These are phyloP conservation scores for Solanum chiquidenum DNA, from an alignment of 257 asterid species.

Conservation along the genomic window DNA sequence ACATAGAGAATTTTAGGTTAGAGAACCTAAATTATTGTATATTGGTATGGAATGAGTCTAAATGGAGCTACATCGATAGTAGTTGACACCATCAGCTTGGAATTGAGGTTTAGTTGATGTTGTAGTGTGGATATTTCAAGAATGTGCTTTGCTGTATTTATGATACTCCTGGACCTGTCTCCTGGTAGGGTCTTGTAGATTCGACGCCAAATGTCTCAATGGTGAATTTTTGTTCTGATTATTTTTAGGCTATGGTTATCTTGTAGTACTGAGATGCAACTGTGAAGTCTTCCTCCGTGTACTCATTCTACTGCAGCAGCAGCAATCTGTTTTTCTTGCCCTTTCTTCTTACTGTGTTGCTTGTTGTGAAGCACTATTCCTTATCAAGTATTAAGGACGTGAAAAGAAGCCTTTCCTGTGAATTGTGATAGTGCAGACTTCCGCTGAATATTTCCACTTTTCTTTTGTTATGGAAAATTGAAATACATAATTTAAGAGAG, in stretches of 20 bases:
- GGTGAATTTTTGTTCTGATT: background rate
- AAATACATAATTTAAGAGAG: background rate
- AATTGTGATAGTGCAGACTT: background rate
- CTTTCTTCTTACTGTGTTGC: background rate
- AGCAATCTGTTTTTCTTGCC: background rate
- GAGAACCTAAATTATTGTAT: background rate
- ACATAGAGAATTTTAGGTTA: no score
- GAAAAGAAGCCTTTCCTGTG: background rate
- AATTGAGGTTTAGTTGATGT: background rate
- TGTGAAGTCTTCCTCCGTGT: background rate
- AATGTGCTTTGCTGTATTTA: background rate
- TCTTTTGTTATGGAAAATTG: background rate
- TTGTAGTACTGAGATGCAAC: background rate
- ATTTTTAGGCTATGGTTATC: background rate
- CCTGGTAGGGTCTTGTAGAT: background rate
- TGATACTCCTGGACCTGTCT: background rate
- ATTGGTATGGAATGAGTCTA: background rate
- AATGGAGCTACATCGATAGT: background rate
- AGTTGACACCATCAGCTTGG: background rate
- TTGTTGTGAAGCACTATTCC: background rate
- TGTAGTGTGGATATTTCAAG: background rate
- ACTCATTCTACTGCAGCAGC: background rate
- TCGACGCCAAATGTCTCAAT: background rate
- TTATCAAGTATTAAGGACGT: background rate
- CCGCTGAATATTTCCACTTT: background rate